These are phyloP conservation scores for Pichia sp. DNA, from an alignment of 1,139 yeast species.

Conservation along the genomic window DNA sequence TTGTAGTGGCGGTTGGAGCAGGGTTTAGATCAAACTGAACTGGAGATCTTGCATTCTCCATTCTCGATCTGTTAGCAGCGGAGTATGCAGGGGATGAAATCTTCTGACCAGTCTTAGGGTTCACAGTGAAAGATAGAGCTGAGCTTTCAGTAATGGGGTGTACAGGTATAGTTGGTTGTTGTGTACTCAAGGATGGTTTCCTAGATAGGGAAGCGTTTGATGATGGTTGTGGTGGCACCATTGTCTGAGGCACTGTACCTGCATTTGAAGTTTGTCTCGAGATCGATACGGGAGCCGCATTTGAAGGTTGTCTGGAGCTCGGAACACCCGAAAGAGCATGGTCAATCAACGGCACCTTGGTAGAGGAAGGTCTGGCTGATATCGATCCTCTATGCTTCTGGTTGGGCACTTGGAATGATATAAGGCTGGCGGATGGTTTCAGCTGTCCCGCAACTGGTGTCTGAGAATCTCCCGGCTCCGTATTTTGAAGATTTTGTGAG, in stretches of 20 bases:
- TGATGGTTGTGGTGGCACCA: too few species aligned
- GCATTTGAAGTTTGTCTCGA: slow-evolving; percentile 10
- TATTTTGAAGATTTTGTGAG: too few species aligned
- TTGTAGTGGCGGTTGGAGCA: background rate
- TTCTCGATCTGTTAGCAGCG: slow-evolving; percentile 8
- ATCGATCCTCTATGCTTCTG: slow-evolving; percentile 44
- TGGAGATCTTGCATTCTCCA: slow-evolving; percentile 8
- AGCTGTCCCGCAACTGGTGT: slow-evolving; percentile 5
- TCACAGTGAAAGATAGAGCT: slow-evolving; percentile 4
- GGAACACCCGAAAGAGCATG: background rate
- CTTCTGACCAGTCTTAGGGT: slow-evolving; percentile 5
- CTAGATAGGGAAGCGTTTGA: too few species aligned
- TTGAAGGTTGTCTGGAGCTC: background rate
- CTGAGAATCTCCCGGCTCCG: too few species aligned
- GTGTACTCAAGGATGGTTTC: too few species aligned
- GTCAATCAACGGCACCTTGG: slow-evolving; percentile 3
- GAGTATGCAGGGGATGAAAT: background rate
- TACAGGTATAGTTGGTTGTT: too few species aligned
- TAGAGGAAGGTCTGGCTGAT: slow-evolving; percentile 34
- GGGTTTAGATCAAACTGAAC: background rate
- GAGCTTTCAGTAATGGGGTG: too few species aligned
- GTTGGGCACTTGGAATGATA: slow-evolving; percentile 27
- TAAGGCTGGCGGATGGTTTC: slow-evolving; percentile 18
- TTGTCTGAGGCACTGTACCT: too few species aligned
- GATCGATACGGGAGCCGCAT: slow-evolving; percentile 1